Evolutionary conservation across 371 early-diverging fungal genomes (phyloP), one percentile per base, ranked within the genome.

Genomic region (Dichotomocladium elegans): DNA sequence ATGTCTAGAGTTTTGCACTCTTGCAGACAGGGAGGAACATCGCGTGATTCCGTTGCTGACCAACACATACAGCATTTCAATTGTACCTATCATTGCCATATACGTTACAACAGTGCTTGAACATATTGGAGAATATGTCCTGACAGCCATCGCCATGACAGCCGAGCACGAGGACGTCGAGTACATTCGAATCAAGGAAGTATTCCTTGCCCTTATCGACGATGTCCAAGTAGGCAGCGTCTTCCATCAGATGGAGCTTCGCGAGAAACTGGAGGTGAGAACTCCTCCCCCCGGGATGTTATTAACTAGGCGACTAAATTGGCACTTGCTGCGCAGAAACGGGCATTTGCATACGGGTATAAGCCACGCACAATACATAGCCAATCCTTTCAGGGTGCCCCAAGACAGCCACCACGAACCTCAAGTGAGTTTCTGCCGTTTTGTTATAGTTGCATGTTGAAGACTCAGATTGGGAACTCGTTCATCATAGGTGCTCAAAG

Each of bases 101-200:
- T 84, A 84, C 64, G 76, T 84, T n/a, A 82, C 85, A 3, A 82
- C 85, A 10, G 72, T 84, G 8, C 58, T 84, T 53, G 85, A 82
- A 41, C 81, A 84, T 58, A 75, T 84, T 35, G 85, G 80, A 17
- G 85, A 84, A 37, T 78, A 82, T 55, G 54, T 82, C 6, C 62
- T 84, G 11, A 81, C 76, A 21, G 66, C 73, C 3, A 76, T 81
- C 6, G 81, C 82, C n/a, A 75, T 77, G 54, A 67, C 77, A 41
- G 79, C 81, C 6, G 85, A 84, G 54, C 72, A 76, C 43, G 79
- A 82, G 33, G 80, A 82, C 45, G 77, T 79, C 6, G 82, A 82
- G 35, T 80, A 80, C 62, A 73, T 81, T 27, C 73, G 80, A 12
- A 71, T 78, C 14, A 77, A 74, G 30, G 82, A 84, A 48, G 78